Evolutionary conservation across 345 rosid species (phyloP), one percentile per base, ranked within the genome.

Genomic region (Theobroma cacao): DNA sequence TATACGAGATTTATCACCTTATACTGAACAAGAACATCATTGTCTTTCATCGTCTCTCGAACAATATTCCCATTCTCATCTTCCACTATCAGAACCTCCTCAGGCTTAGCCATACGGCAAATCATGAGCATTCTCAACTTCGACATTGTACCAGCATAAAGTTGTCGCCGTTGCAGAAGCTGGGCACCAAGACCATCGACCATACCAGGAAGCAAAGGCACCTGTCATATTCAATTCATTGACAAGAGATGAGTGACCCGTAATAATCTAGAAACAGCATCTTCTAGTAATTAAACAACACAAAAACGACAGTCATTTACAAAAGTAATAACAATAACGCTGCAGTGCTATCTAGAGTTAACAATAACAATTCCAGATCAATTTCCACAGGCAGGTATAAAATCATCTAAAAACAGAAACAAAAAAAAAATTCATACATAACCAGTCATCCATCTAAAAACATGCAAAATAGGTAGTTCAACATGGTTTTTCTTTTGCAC

Each of bases 31-130:
- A 94, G 99, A 78, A 97, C 98, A 90, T 97, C 99, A 74, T 97
- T 94, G 87, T 97, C 99, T 83, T 97, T 97, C 99, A 97, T 81
- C 64, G 99, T 97, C 90, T 93, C 98, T 75, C 98, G 96, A 65
- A 94, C 99, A 45, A 94, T 94, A 84, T 97, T 97, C 38, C 99
- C 99, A 86, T 97, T 97, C 87, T 97, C 99, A 90, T 97, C 99
- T 90, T 97, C 99, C 86, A 97, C 98, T 73, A 97, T 93, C 50
- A 97, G 81, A 78, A 97, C 98, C 83, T 97, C 99, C 78, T 97
- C 99, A 73, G 99, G 99, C 85, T 97, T 94, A 24, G 99, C 99
- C 98, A 97, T 97, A 36, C 99, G 98, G 73, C 89, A 90, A 61
- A 97, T 94, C 99, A 97, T 94, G 63, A 97, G 90, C 90, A 93